phyloP scores from a whole-genome alignment of 2,329 filamentous ascomycete genomes.

The Alternaria ethzedia region DNA sequence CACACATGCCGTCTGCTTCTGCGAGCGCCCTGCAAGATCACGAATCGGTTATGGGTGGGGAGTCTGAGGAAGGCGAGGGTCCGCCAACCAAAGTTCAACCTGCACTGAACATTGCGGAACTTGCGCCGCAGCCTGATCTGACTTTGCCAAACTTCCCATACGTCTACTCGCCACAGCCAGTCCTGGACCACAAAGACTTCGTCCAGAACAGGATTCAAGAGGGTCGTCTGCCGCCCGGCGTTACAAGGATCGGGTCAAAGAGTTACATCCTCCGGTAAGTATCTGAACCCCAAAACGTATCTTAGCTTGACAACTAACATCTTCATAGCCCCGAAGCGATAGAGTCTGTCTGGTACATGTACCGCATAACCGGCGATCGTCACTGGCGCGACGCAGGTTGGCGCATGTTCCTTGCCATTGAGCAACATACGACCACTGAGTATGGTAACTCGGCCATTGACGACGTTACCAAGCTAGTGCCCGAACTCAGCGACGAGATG shows the following conservation, averaged over 20 bases:
- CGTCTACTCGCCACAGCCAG: conserved; percentile 39
- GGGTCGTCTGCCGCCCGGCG: conserved; percentile 61
- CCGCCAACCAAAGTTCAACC: conserved; percentile 33
- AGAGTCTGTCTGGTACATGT: conserved; percentile 80
- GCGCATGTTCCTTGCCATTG: conserved; percentile 73
- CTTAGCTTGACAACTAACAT: neutral
- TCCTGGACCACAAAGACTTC: conserved; percentile 44
- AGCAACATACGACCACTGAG: conserved; percentile 65
- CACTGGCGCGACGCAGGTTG: conserved; percentile 73
- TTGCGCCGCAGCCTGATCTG: conserved; percentile 18
- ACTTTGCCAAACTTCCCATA: conserved; percentile 37
- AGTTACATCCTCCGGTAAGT: conserved; percentile 67
- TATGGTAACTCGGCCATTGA: conserved; percentile 70
- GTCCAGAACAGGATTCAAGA: conserved; percentile 47
- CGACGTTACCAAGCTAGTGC: conserved; percentile 65
- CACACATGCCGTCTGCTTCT: conserved; percentile 16
- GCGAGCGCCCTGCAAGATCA: conserved; percentile 8
- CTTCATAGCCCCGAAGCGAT: conserved; percentile 70
- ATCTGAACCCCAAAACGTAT: neutral
- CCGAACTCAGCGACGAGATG: conserved; percentile 65
- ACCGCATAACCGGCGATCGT: conserved; percentile 71
- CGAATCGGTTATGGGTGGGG: conserved; percentile 25
- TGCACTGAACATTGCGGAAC: conserved; percentile 14
- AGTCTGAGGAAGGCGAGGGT: conserved; percentile 26
- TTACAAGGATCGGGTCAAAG: conserved; percentile 61